These are phyloP conservation scores for Allomyces javanicus DNA, from an alignment of 192 early-diverging fungal genomes.

Conservation along the genomic window DNA sequence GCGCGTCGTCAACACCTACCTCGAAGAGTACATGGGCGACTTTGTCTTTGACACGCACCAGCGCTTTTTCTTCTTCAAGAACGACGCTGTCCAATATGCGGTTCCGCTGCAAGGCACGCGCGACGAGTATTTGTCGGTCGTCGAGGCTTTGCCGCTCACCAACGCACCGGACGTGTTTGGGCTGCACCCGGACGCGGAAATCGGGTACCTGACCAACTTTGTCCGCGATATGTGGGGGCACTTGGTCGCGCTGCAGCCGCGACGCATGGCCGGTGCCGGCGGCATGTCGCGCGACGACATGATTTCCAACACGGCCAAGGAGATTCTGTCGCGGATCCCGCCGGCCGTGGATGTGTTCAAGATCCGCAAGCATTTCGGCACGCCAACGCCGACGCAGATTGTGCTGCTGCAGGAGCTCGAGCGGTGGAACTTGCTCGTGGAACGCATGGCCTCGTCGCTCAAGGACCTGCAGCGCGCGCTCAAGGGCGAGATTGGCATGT, in stretches of 20 bases:
- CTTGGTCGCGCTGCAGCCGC: slow-evolving; percentile 33
- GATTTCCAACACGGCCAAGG: slow-evolving; percentile 33
- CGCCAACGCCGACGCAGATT: slow-evolving; percentile 64
- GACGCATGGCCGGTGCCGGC: slow-evolving; percentile 31
- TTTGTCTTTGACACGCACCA: slow-evolving; percentile 50
- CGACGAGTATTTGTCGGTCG: slow-evolving; percentile 77
- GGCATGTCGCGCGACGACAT: slow-evolving; percentile 44
- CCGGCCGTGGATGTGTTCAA: slow-evolving; percentile 5
- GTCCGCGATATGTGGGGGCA: slow-evolving; percentile 49
- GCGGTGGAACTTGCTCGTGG: slow-evolving; percentile 37
- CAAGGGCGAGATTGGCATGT: slow-evolving; percentile 70
- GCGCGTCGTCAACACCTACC: slow-evolving; percentile 61
- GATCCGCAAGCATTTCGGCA: slow-evolving; percentile 31
- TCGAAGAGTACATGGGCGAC: slow-evolving; percentile 56
- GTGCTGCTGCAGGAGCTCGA: slow-evolving; percentile 40
- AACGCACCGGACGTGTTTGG: slow-evolving; percentile 98
- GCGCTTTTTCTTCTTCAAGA: slow-evolving; percentile 52
- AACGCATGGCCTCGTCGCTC: slow-evolving; percentile 42
- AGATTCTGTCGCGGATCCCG: slow-evolving; percentile 40
- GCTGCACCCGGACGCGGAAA: slow-evolving; percentile 80
- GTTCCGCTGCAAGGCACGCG: slow-evolving; percentile 71
- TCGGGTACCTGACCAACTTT: slow-evolving; percentile 60
- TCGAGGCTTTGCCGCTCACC: slow-evolving; percentile 59
- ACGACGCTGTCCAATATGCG: slow-evolving; percentile 37
- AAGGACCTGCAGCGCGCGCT: slow-evolving; percentile 49